A percentile compares a stretch with the other conserved stretches of the same genome.
Conservation (phyloP, 306 rosid genomes). For the Mimosa pudica region DNA sequence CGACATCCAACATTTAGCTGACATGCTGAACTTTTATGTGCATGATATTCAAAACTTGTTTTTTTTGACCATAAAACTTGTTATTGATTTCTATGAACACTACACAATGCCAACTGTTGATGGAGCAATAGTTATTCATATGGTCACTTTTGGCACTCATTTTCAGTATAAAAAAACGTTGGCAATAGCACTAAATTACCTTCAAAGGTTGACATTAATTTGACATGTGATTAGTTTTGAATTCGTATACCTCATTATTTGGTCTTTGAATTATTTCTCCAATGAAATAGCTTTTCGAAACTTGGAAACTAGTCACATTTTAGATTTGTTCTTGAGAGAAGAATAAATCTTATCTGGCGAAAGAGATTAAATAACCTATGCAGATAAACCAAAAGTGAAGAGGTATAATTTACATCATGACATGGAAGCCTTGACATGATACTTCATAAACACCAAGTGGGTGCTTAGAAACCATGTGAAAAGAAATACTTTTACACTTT, state of each 20-base stretch:
- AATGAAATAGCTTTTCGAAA: neutral
- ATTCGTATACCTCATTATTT: neutral
- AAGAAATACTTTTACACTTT: too few relatives aligned
- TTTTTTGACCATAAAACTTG: too few relatives aligned
- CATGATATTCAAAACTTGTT: neutral
- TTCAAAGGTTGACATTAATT: neutral
- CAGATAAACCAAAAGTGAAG: neutral
- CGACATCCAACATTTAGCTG: too few relatives aligned
- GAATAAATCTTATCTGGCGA: neutral
- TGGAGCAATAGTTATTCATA: neutral
- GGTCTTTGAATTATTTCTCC: neutral
- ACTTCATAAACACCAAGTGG: neutral
- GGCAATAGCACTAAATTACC: neutral
- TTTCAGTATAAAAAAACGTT: neutral
- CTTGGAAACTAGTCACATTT: neutral
- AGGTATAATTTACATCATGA: conserved; percentile 13
- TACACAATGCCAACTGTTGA: neutral
- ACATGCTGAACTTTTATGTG: neutral
- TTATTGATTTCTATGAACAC: too few relatives aligned
- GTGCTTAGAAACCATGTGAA: too few relatives aligned
- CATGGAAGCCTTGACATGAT: conserved; percentile 10
- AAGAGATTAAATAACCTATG: neutral
- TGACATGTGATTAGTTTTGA: neutral
- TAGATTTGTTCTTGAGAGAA: neutral
- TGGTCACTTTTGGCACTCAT: neutral